Evolutionary conservation across 192 early-diverging fungal genomes (phyloP).

Genomic region (Backusella tuberculispora): DNA sequence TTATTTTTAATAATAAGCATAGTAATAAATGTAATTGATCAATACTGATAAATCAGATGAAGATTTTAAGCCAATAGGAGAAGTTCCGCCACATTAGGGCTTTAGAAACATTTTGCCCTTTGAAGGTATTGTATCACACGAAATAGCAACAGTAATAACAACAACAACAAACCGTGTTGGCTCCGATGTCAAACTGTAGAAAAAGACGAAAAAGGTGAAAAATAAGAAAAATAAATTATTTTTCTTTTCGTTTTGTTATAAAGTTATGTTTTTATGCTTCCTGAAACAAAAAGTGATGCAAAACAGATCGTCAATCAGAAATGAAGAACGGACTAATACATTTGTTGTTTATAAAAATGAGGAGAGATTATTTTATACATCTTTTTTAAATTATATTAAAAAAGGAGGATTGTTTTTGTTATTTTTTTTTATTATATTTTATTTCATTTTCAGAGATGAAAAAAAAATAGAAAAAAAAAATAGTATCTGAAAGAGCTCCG

Average conservation of each 20-base stretch:
- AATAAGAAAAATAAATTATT: not conserved
- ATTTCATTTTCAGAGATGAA: not conserved
- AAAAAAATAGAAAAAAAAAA: no score
- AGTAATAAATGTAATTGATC: not conserved
- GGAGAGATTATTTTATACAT: not conserved
- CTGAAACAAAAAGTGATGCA: not conserved
- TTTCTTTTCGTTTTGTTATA: not conserved
- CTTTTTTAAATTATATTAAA: not conserved
- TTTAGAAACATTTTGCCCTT: not conserved
- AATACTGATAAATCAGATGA: no score
- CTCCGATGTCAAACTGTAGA: slow-evolving; percentile 2
- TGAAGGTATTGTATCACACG: not conserved
- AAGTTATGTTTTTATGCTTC: not conserved
- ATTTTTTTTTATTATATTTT: not conserved
- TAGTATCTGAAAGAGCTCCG: not conserved
- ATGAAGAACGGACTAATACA: slow-evolving; percentile 10
- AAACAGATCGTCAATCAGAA: slow-evolving; percentile 16
- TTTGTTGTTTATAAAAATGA: not conserved
- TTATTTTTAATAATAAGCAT: not conserved
- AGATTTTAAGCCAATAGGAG: slow-evolving; percentile 6
- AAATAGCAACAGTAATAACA: not conserved
- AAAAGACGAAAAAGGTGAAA: no score
- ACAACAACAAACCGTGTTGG: not conserved
- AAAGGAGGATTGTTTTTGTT: slow-evolving; percentile 4
- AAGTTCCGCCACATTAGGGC: slow-evolving; percentile 2